Conservation (phyloP, 176 grass and related monocot genomes). For the Cenchrus purpureus region DNA sequence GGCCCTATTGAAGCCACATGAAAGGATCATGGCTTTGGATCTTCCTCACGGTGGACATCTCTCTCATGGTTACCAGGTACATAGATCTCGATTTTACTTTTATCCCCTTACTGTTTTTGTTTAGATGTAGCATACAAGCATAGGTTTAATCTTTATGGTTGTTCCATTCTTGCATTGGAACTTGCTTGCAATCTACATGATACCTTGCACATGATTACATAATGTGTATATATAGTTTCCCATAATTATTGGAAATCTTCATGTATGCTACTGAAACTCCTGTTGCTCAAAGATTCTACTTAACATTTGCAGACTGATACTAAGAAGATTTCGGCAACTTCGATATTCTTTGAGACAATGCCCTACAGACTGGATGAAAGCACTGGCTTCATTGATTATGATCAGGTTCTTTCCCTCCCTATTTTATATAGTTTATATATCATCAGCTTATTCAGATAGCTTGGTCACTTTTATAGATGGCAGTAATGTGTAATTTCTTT, state of each 20-base stretch:
- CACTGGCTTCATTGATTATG: constrained; percentile 99
- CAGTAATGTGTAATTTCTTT: constrained; percentile 8
- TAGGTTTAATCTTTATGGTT: constrained; percentile 20
- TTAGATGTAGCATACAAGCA: constrained; percentile 10
- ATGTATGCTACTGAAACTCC: constrained; percentile 13
- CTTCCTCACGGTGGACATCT: constrained; percentile 99
- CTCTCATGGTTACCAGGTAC: constrained; percentile 99
- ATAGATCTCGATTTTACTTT: constrained; percentile 33
- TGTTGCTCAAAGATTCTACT: constrained; percentile 42
- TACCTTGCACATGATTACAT: constrained; percentile 25
- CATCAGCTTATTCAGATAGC: background rate
- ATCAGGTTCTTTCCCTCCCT: constrained; percentile 62
- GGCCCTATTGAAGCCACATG: constrained; percentile 95
- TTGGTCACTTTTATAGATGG: constrained; percentile 10
- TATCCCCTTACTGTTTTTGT: constrained; percentile 7
- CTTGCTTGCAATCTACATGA: constrained; percentile 14
- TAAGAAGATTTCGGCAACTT: constrained; percentile 98
- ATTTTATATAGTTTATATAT: constrained; percentile 28
- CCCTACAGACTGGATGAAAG: constrained; percentile 97
- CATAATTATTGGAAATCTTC: constrained; percentile 28
- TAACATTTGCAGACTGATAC: constrained; percentile 88
- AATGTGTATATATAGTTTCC: background rate
- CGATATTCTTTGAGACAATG: constrained; percentile 99
- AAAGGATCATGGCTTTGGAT: constrained; percentile 99
- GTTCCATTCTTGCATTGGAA: constrained; percentile 25